Evolutionary conservation across 345 rosid genomes (phyloP), one percentile per base, ranked within the genome.

Genomic region (Rhodomyrtus tomentosa): DNA sequence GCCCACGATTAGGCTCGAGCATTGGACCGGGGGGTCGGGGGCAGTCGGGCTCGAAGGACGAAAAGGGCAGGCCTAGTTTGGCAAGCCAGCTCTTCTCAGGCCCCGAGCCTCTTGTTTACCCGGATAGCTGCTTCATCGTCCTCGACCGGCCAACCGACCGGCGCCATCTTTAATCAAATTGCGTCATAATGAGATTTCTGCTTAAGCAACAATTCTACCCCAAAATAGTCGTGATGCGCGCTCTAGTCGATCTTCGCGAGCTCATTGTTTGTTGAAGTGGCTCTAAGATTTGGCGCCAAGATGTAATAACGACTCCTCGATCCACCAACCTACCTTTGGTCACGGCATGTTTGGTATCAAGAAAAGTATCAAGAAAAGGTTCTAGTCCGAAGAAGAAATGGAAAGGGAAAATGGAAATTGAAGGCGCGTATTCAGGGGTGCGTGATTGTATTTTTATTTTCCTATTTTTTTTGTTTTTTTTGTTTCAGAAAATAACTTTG

Each of bases 61-160:
- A 7, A 62, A 3, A 1, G 22, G 42, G 76, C 24, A 2, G 76
- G 76, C 76, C 6, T 2, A 68, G 76, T 13, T 32, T 18, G 12
- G 76, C 76, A 32, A 32, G 76, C 76, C 45, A 32, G 32, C 32
- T 45, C 6, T 16, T 54, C 12, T 54, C 20, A 5, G 56, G 55
- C 56, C 56, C 5, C 12, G n/a, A 54, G 20, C 56, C 56, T 10
- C 11, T 54, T 53, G n/a, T 8, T 62, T 15, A 2, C 11, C 3
- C 4, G 74, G 6, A 15, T 8, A 16, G 74, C 42, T 5, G 4
- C 32, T 68, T 24, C 25, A 0, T 32, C 3, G 22, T 32, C 21
- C 53, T 2, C 1, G 6, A 24, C 12, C 32, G 0, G 6, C 20
- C 20, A n/a, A n/a, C n/a, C n/a, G n/a, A n/a, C n/a, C n/a, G n/a